Evolutionary conservation across 1,284 basidiomycete species (phyloP), one percentile per base, ranked within the genome.

Genomic region (Ceratobasidium sp.): DNA sequence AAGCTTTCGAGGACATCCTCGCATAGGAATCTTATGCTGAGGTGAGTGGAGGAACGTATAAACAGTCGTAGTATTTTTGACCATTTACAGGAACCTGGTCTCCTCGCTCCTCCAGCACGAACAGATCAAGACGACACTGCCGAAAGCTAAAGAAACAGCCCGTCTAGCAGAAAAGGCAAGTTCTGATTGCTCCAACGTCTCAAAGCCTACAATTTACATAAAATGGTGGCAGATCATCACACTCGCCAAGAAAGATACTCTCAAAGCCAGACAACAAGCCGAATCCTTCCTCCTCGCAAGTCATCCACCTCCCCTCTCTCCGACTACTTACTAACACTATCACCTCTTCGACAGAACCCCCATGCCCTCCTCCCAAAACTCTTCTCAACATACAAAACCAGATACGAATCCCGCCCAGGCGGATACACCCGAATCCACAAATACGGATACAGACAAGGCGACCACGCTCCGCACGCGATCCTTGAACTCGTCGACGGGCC

Each of bases 381-480:
- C 28, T 97, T 98, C 84, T 89, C 88, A 12, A 90, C 91, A 6
- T 92, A 98, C 77, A 92, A 96, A 0, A 84, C 91, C 81, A 93
- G 98, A 61, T 99, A 99, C 86, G 89, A 91, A 0, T 84, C 89
- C 26, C 91, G 98, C 5, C 93, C 93, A 4, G 98, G 98, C 12
- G 98, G 98, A 7, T 99, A 99, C 87, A 99, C 98, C 7, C 92
- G 98, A 39, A 93, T 99, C 80, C 93, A 96, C 84, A 95, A 94
- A 84, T 95, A 92, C 81, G 98, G 97, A 55, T 91, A 94, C 84
- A 91, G 97, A 23, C 89, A 88, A 77, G 97, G 97, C 33, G 98
- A 99, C 88, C 95, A 98, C 84, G 98, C 98, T 42, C 96, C 96
- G 0, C 90, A 93, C 81, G 97, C 97, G 2, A 91, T 99, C 78